Percentiles rank a stretch among this genome's conserved stretches.
Conservation (phyloP, 768 basidiomycete species). For the Lepiota venenata region DNA sequence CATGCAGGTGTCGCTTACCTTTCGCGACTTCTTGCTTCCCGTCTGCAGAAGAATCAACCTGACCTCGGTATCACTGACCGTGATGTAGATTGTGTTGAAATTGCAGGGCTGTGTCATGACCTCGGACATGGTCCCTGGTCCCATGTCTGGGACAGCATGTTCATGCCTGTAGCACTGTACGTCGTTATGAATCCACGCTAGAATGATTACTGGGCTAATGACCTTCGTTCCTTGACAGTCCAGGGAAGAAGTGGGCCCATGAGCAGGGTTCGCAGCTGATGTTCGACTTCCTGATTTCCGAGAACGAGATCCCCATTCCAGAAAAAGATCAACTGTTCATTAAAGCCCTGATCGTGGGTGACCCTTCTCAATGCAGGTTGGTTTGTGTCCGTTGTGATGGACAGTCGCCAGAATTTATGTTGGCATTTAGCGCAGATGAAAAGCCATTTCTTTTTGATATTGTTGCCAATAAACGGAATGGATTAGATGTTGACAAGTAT, state of each 20-base stretch:
- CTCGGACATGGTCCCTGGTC: constrained; percentile 86
- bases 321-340: constrained; percentile 54
- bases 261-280: constrained; percentile 82
- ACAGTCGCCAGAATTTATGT: neutral
- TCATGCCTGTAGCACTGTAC: constrained; percentile 67
- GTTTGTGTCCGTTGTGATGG: constrained; percentile 19
- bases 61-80: constrained; percentile 63
- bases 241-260: constrained; percentile 59
- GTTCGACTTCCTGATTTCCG: constrained; percentile 64
- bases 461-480: constrained; percentile 78
- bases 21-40: constrained; percentile 58
- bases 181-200: constrained; percentile 19
- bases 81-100: constrained; percentile 72
- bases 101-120: constrained; percentile 83
- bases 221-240: constrained; percentile 28
- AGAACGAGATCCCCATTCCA: constrained; percentile 49
- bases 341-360: constrained; percentile 77
- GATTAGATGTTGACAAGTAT: constrained; percentile 86
- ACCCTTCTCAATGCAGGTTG: constrained; percentile 47
- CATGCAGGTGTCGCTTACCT: constrained; percentile 69
- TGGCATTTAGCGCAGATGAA: constrained; percentile 36
- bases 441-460: constrained; percentile 83
- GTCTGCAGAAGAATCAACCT: constrained; percentile 55
- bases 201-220: neutral
- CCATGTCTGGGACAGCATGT: constrained; percentile 76